Evolutionary conservation across 176 grass and related monocot species (phyloP).

Genomic region (Oryza meridionalis): DNA sequence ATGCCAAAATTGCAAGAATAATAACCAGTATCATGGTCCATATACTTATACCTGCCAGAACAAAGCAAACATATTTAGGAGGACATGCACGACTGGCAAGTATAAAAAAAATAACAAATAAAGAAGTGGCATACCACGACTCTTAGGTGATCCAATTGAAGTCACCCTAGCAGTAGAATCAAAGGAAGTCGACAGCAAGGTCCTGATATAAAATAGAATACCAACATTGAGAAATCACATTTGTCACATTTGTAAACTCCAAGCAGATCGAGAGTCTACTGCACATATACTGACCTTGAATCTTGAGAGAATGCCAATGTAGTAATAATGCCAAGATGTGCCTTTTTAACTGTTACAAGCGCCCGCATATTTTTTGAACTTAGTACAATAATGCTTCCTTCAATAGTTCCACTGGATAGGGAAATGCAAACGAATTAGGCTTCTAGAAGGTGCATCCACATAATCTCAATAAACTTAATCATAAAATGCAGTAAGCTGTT

Average conservation of each 20-base stretch:
- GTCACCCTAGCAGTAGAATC: slow-evolving; percentile 91
- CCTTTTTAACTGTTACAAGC: slow-evolving; percentile 76
- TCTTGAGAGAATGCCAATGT: slow-evolving; percentile 70
- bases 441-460: slow-evolving; percentile 3
- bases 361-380: slow-evolving; percentile 62
- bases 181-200: slow-evolving; percentile 81
- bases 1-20: slow-evolving; percentile 69
- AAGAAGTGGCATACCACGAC: slow-evolving; percentile 51
- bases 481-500: neutral
- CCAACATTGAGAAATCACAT: slow-evolving; percentile 16
- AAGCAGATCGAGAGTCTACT: slow-evolving; percentile 20
- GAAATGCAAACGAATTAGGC: slow-evolving; percentile 34
- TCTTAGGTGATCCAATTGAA: slow-evolving; percentile 53
- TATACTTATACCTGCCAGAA: slow-evolving; percentile 61
- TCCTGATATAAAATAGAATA: slow-evolving; percentile 48
- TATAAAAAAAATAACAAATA: slow-evolving; percentile 21
- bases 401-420: slow-evolving; percentile 70
- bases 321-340: slow-evolving; percentile 88
- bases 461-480: slow-evolving; percentile 20
- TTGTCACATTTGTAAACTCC: neutral
- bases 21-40: slow-evolving; percentile 67
- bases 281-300: slow-evolving; percentile 63
- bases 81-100: slow-evolving; percentile 1
- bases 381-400: slow-evolving; percentile 69
- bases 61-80: slow-evolving; percentile 38